Percentiles rank a stretch among this genome's conserved stretches.
These are phyloP conservation scores for Lentinula boryana DNA, from an alignment of 768 basidiomycete species.

Conservation along the genomic window DNA sequence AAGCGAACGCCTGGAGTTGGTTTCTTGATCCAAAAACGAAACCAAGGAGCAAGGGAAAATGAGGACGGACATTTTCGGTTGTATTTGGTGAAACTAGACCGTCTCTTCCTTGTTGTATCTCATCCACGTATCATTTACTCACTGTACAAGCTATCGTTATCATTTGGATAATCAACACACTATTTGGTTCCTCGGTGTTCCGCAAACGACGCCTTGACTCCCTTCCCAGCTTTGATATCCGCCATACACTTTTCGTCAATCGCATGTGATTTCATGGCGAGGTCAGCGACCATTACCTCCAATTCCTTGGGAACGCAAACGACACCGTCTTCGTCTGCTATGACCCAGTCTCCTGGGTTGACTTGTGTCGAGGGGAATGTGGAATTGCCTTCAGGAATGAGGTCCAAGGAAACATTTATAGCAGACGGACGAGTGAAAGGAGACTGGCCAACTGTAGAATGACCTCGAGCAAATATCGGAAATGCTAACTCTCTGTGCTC, in stretches of 20 bases:
- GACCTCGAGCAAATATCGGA: constrained; percentile 77
- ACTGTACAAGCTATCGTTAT: not conserved
- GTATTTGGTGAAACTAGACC: not conserved
- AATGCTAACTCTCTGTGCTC: constrained; percentile 70
- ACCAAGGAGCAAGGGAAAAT: constrained; percentile 6
- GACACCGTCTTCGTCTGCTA: constrained; percentile 89
- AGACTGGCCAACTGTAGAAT: constrained; percentile 82
- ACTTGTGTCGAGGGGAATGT: constrained; percentile 52
- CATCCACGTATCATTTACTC: not conserved
- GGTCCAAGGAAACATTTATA: constrained; percentile 59
- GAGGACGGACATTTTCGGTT: not conserved
- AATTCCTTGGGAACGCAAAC: constrained; percentile 66
- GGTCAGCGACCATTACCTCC: constrained; percentile 47
- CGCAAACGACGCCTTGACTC: constrained; percentile 75
- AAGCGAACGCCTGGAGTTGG: constrained; percentile 5
- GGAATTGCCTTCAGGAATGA: constrained; percentile 33
- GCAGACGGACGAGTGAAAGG: constrained; percentile 79
- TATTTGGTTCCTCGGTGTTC: constrained; percentile 54
- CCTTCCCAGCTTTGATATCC: constrained; percentile 72
- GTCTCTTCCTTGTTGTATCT: not conserved
- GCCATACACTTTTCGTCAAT: constrained; percentile 67
- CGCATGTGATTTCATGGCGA: constrained; percentile 52
- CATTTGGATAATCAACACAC: constrained; percentile 8
- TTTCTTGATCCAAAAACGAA: constrained; percentile 7
- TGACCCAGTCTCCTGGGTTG: constrained; percentile 71